Evolutionary conservation across 2,329 filamentous ascomycete species (phyloP), one percentile per base, ranked within the genome.

Genomic region (Pseudonectria buxi): DNA sequence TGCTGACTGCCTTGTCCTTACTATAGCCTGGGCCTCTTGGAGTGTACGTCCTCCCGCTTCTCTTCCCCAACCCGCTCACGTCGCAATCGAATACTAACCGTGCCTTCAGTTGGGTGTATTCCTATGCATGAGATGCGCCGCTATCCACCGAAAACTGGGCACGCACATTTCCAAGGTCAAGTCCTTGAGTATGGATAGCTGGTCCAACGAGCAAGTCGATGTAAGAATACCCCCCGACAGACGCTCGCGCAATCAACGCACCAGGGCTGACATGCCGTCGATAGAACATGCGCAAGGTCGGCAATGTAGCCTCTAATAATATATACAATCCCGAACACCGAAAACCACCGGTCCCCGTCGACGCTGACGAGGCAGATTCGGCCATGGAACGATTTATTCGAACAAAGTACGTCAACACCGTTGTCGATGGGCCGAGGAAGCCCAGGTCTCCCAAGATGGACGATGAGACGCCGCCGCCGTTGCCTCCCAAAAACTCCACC

Each of bases 141-240:
- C 88, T 36, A 76, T 96, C 55, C 92, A 98, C 68, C 86, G 92
- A 56, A 96, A 96, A 65, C 72, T 98, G 55, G 92, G 92, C 43
- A 96, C 92, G 27, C 92, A 98, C 63, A 87, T 98, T 45, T 95
- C 89, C 48, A 98, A 98, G 63, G 88, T 98, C 69, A 98, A 98
- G 65, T 96, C 89, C 26, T 65, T 98, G 66, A 96, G 85, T 62
- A 96, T 98, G 89, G 92, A 98, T 64, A 92, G 83, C 49, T 98
- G 92, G 92, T 81, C 85, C 32, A 82, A 83, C 55, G 92, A 96
- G 42, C 92, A 98, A 66, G 89, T 98, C 45, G 92, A 98, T 65
- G 89, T 95, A 69, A 64, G 76, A 64, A 34, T 40, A 25, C 26
- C 10, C 35, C 29, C 22, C 22, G 18, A 11, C 12, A 16, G 6